Conservation (phyloP, 306 rosid genomes). For the Arachis stenosperma region DNA sequence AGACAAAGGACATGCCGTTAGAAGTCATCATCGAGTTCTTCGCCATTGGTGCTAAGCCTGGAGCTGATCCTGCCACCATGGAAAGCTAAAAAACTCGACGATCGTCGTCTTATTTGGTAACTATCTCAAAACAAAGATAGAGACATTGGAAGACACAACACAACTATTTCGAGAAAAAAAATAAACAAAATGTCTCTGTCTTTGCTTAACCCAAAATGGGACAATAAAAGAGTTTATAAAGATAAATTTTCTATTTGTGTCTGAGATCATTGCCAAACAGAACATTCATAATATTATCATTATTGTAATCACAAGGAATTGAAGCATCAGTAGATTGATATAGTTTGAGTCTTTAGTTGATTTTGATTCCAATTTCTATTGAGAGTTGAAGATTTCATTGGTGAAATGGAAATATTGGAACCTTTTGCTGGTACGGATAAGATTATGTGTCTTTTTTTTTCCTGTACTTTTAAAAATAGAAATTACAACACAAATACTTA, state of each 20-base stretch:
- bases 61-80: neutral
- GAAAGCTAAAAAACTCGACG: slow-evolving; percentile 5
- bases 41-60: slow-evolving; percentile 52
- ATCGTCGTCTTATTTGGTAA: neutral
- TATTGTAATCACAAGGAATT: neutral
- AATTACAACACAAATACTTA: too few relatives aligned
- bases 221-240: too few relatives aligned
- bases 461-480: too few relatives aligned
- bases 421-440: too few relatives aligned
- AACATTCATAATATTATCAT: neutral
- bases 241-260: too few relatives aligned
- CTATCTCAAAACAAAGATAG: too few relatives aligned
- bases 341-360: neutral
- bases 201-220: too few relatives aligned
- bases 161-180: too few relatives aligned
- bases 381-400: neutral
- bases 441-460: too few relatives aligned
- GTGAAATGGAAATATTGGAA: slow-evolving; percentile 20
- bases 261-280: too few relatives aligned
- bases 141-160: too few relatives aligned
- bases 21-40: slow-evolving; percentile 78
- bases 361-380: neutral
- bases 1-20: slow-evolving; percentile 78
- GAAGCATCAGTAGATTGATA: slow-evolving; percentile 9
- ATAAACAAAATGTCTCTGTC: too few relatives aligned